These are phyloP conservation scores for Penicillium cinerascens DNA, from an alignment of 495 filamentous ascomycete genomes.

Conservation along the genomic window DNA sequence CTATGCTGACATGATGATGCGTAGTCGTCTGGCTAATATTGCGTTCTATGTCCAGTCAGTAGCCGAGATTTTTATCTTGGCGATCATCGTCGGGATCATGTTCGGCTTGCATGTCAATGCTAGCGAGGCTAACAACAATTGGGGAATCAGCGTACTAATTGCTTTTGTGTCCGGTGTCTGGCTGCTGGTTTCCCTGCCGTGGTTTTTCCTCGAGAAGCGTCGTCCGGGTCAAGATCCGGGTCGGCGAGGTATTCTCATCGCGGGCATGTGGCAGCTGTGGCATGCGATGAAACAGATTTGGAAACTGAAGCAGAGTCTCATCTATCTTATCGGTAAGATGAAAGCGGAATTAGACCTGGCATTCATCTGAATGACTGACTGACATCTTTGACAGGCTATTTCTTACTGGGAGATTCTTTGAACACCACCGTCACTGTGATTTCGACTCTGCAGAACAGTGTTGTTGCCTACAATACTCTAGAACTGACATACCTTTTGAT, in stretches of 20 bases:
- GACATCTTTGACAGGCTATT: conserved; percentile 46
- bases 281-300: conserved; percentile 56
- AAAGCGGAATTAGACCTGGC: no score
- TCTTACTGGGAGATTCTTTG: conserved; percentile 60
- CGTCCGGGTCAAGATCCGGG: conserved; percentile 54
- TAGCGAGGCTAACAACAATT: conserved; percentile 58
- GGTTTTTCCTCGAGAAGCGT: conserved; percentile 62
- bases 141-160: conserved; percentile 60
- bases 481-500: conserved; percentile 60
- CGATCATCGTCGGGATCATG: conserved; percentile 60
- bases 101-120: conserved; percentile 58
- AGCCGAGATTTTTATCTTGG: conserved; percentile 58
- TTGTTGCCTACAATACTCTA: conserved; percentile 59
- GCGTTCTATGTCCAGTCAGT: conserved; percentile 61
- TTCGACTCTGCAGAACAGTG: conserved; percentile 57
- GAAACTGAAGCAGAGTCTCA: conserved; percentile 59
- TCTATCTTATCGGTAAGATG: conserved; percentile 55
- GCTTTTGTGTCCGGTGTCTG: conserved; percentile 62
- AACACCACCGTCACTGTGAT: conserved; percentile 69
- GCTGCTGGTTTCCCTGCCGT: conserved; percentile 57
- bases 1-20: conserved; percentile 58
- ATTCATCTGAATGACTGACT: not conserved
- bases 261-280: conserved; percentile 57
- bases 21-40: conserved; percentile 56
- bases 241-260: conserved; percentile 47